Conservation (phyloP, 805 yeast genomes). For the Peterozyma toletana region DNA sequence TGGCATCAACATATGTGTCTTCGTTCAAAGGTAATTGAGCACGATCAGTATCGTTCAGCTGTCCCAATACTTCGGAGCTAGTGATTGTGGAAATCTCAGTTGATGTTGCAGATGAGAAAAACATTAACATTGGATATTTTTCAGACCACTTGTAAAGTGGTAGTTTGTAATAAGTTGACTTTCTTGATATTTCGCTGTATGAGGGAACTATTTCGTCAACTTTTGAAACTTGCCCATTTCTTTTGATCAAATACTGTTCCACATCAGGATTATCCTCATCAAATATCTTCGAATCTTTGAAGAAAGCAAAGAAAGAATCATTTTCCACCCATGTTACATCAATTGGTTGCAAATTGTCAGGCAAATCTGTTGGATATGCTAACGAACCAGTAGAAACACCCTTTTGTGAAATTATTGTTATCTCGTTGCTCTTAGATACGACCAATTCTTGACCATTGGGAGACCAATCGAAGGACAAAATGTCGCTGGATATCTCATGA, state of each 20-base stretch:
- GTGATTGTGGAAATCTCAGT: constrained; percentile 52
- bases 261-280: constrained; percentile 22
- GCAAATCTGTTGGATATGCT: constrained; percentile 12
- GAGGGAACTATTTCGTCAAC: constrained; percentile 43
- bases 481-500: constrained; percentile 10
- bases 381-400: constrained; percentile 9
- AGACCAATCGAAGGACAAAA: constrained; percentile 16
- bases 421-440: constrained; percentile 10
- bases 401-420: constrained; percentile 9
- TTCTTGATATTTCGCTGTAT: constrained; percentile 41
- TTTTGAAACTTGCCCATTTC: constrained; percentile 18
- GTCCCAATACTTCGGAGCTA: constrained; percentile 28
- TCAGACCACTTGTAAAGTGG: constrained; percentile 33
- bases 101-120: constrained; percentile 58
- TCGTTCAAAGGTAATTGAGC: constrained; percentile 71
- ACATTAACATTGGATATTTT: constrained; percentile 21
- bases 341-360: constrained; percentile 11
- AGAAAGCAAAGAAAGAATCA: constrained; percentile 16
- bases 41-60: constrained; percentile 60
- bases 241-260: constrained; percentile 18
- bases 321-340: constrained; percentile 13
- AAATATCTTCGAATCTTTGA: constrained; percentile 18
- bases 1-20: constrained; percentile 57
- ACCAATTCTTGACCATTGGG: constrained; percentile 15
- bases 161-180: constrained; percentile 36